Evolutionary conservation across 2,329 filamentous ascomycete species (phyloP).

Genomic region (Ophiobolus disseminans): DNA sequence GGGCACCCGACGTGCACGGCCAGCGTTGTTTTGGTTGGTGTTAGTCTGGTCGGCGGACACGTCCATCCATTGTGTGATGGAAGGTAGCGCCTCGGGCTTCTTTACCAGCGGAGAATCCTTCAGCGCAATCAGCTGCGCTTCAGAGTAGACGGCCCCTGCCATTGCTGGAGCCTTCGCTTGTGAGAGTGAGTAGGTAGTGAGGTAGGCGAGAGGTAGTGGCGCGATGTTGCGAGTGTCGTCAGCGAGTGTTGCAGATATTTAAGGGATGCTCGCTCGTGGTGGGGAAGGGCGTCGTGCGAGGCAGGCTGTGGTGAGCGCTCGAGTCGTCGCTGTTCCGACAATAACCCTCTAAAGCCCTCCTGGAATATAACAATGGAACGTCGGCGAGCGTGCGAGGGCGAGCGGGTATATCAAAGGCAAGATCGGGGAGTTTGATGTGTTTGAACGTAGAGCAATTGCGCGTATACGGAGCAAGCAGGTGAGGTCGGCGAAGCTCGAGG

Average conservation of each 20-base stretch:
- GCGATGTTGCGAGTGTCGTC: slow-evolving; percentile 5
- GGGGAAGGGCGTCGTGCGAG: too few relatives aligned
- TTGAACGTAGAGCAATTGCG: background rate
- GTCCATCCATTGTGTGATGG: slow-evolving; percentile 97
- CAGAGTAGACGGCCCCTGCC: slow-evolving; percentile 65
- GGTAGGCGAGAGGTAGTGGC: slow-evolving; percentile 23
- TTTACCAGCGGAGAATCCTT: slow-evolving; percentile 82
- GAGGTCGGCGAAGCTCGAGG: slow-evolving; percentile 22
- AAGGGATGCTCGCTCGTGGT: too few relatives aligned
- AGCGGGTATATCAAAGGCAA: too few relatives aligned
- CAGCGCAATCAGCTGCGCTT: slow-evolving; percentile 77
- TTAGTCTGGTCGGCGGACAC: slow-evolving; percentile 51
- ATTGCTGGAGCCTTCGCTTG: slow-evolving; percentile 28
- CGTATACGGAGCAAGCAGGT: background rate
- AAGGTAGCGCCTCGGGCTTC: slow-evolving; percentile 80
- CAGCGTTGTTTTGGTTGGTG: slow-evolving; percentile 35
- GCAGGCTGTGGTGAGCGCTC: too few relatives aligned
- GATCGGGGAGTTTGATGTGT: background rate
- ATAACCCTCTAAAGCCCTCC: too few relatives aligned
- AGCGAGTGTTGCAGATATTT: too few relatives aligned
- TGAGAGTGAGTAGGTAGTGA: slow-evolving; percentile 11
- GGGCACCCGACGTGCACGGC: slow-evolving; percentile 33
- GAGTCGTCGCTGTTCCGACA: too few relatives aligned
- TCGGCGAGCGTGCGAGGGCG: too few relatives aligned
- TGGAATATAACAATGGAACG: too few relatives aligned